A percentile compares a stretch with the other conserved stretches of the same genome.
Conservation (phyloP, 352 stramenopile species). For the Phytophthora boehmeriae region DNA sequence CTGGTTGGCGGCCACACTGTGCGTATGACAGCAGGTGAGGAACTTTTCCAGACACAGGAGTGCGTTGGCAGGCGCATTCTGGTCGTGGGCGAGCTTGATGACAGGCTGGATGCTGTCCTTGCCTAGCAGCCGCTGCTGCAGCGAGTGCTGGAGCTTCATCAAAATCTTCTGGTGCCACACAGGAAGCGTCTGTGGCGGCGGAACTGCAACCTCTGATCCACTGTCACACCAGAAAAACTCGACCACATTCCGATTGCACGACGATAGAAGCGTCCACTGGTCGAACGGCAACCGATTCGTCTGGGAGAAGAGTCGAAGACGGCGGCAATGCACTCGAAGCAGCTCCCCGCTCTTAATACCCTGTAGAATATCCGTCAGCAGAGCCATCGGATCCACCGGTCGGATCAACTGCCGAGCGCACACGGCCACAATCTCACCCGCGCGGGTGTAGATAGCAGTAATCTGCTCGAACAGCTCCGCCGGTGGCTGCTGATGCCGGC, state of each 20-base stretch:
- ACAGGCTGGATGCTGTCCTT: conserved; percentile 66
- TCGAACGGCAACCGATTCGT: conserved; percentile 55
- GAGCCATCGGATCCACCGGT: conserved; percentile 35
- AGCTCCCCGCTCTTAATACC: conserved; percentile 34
- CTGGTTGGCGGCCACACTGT: background rate
- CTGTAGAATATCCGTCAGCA: conserved; percentile 41
- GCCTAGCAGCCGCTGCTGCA: conserved; percentile 57
- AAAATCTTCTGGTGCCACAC: conserved; percentile 62
- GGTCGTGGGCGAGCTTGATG: conserved; percentile 46
- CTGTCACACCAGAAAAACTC: conserved; percentile 47
- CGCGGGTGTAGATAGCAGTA: conserved; percentile 46
- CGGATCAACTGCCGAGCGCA: conserved; percentile 59
- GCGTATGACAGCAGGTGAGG: conserved; percentile 32
- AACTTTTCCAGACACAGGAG: conserved; percentile 58
- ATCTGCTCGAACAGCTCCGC: conserved; percentile 59
- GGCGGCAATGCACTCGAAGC: conserved; percentile 44
- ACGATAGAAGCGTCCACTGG: conserved; percentile 47
- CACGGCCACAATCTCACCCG: conserved; percentile 60
- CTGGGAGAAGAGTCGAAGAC: conserved; percentile 58
- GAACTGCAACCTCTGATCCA: background rate
- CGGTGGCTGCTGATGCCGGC: conserved; percentile 1
- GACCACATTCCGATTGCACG: conserved; percentile 35
- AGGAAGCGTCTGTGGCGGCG: conserved; percentile 8
- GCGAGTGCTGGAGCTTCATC: conserved; percentile 41
- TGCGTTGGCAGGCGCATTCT: conserved; percentile 33